Evolutionary conservation across 2,329 filamentous ascomycete genomes (phyloP).

Genomic region (Exophiala viscosa): DNA sequence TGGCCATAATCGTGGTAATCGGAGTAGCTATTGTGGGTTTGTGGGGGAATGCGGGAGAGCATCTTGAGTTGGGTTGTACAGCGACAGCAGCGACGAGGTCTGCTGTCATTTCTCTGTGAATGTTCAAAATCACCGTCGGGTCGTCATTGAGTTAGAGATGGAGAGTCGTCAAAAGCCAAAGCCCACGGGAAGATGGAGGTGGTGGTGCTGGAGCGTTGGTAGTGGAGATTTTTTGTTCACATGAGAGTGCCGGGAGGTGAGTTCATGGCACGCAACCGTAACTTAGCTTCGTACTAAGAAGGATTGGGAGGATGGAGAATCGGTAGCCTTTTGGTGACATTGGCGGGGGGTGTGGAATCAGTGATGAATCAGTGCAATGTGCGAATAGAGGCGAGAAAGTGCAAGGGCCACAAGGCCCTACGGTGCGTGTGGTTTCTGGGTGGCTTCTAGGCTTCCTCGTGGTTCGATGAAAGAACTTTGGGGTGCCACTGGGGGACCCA

Average conservation of each 20-base stretch:
- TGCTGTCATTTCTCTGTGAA: constrained; percentile 16
- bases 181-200: constrained; percentile 1
- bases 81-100: constrained; percentile 8
- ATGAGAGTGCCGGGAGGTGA: constrained; percentile 1
- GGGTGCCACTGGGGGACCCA: too few relatives aligned
- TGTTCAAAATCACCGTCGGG: not conserved
- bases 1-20: constrained; percentile 24
- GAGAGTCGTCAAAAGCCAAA: constrained; percentile 50
- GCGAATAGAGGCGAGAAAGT: too few relatives aligned
- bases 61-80: constrained; percentile 10
- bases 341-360: too few relatives aligned
- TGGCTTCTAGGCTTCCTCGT: too few relatives aligned
- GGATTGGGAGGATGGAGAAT: too few relatives aligned
- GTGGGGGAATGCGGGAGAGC: constrained; percentile 26
- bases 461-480: too few relatives aligned
- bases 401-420: too few relatives aligned
- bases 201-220: not conserved
- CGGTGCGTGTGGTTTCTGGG: too few relatives aligned
- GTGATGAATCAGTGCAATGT: too few relatives aligned
- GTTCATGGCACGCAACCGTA: not conserved
- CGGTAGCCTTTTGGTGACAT: too few relatives aligned
- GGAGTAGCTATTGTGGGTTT: constrained; percentile 24
- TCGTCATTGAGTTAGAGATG: constrained; percentile 44
- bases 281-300: too few relatives aligned
- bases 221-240: constrained; percentile 12